Percentiles rank a stretch among this genome's conserved stretches.
phyloP scores from a whole-genome alignment of 1,284 basidiomycete genomes.

The Melampsora larici-populina region DNA sequence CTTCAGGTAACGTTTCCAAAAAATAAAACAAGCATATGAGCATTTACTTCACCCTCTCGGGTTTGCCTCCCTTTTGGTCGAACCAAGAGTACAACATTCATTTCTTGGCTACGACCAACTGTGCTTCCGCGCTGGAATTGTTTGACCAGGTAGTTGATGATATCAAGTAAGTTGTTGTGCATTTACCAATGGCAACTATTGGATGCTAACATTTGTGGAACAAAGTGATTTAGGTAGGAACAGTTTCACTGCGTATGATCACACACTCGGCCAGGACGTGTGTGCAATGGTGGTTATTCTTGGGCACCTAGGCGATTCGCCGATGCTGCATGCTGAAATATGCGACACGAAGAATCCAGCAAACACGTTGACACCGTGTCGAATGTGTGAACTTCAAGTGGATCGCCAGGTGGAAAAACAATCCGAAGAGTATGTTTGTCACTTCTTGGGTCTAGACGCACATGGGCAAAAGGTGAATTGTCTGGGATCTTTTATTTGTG shows the following conservation, averaged over 20 bases:
- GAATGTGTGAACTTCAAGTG: background rate
- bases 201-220: too few relatives aligned
- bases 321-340: constrained; percentile 12
- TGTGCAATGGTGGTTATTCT: background rate
- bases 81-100: too few relatives aligned
- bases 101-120: too few relatives aligned
- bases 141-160: constrained; percentile 1
- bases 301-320: background rate
- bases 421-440: too few relatives aligned
- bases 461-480: too few relatives aligned
- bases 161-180: background rate
- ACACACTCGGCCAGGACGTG: background rate
- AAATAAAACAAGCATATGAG: too few relatives aligned
- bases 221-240: background rate
- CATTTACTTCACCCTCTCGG: too few relatives aligned
- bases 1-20: background rate
- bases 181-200: too few relatives aligned
- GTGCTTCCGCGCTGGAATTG: background rate
- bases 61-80: too few relatives aligned
- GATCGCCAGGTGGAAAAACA: too few relatives aligned
- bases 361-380: background rate
- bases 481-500: too few relatives aligned
- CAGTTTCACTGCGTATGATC: constrained; percentile 4
- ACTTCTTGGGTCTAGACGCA: too few relatives aligned
- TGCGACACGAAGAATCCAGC: constrained; percentile 4